Conservation (phyloP, 2,329 filamentous ascomycete genomes). For the Catunica adiposa region DNA sequence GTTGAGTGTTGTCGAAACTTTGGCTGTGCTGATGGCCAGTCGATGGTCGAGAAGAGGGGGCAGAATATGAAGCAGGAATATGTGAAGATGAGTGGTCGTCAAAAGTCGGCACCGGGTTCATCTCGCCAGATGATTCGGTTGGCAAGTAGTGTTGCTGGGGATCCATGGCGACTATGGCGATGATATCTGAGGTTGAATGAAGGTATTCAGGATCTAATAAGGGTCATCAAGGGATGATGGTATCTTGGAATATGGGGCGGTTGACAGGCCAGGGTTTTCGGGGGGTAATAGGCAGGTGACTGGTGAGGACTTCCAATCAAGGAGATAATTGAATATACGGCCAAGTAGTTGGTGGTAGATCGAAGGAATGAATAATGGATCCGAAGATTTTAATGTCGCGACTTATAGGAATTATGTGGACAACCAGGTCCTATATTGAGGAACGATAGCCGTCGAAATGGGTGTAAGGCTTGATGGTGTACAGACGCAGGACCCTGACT, state of each 20-base stretch:
- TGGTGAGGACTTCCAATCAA: neutral
- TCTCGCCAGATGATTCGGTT: conserved; percentile 10
- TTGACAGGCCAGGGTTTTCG: neutral
- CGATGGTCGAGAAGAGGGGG: conserved; percentile 14
- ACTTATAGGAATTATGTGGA: no score
- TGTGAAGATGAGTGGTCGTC: conserved; percentile 12
- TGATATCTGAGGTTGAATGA: neutral
- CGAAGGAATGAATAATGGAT: no score
- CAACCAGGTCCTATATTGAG: no score
- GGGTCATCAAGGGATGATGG: neutral
- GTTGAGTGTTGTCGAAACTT: conserved; percentile 31
- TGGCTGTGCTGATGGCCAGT: conserved; percentile 28
- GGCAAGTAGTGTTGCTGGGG: conserved; percentile 11
- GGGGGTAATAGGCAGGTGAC: neutral
- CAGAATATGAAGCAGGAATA: conserved; percentile 15
- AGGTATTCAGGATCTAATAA: neutral
- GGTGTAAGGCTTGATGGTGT: no score
- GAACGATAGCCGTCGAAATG: no score
- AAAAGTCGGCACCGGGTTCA: conserved; percentile 7
- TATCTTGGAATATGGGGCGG: neutral
- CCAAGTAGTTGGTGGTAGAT: neutral
- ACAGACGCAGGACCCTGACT: no score
- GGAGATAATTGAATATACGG: neutral
- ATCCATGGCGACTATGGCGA: conserved; percentile 6
- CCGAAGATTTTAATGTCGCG: no score